phyloP scores from a whole-genome alignment of 345 rosid species.

The Garcia nutans region DNA sequence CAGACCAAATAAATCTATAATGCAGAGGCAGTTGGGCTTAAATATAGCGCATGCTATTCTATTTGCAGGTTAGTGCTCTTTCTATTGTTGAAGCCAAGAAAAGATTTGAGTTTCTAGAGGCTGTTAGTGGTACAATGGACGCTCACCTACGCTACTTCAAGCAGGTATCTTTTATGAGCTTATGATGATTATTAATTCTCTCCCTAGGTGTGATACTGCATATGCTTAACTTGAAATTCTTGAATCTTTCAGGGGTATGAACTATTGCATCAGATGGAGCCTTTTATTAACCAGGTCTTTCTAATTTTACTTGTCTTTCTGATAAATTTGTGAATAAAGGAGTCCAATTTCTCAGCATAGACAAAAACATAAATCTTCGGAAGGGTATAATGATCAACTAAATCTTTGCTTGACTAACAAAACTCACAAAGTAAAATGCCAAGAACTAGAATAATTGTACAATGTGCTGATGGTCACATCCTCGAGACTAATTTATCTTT shows the following conservation, averaged over 20 bases:
- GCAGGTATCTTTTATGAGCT: conserved; percentile 43
- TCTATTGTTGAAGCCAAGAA: conserved; percentile 66
- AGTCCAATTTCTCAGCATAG: not conserved
- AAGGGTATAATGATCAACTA: not conserved
- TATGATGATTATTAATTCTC: conserved; percentile 8
- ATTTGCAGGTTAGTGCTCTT: conserved; percentile 58
- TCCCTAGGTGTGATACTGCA: not conserved
- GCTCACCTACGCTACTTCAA: conserved; percentile 73
- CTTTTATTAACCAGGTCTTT: conserved; percentile 72
- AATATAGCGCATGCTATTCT: conserved; percentile 17
- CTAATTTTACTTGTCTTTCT: conserved; percentile 9
- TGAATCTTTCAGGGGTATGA: conserved; percentile 62
- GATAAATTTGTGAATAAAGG: not conserved
- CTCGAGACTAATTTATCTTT: not conserved
- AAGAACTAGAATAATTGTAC: not conserved
- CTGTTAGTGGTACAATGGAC: conserved; percentile 69
- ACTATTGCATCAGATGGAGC: conserved; percentile 73
- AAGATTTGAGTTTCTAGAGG: conserved; percentile 67
- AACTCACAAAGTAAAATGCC: not conserved
- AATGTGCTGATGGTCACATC: not conserved
- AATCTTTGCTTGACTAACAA: not conserved
- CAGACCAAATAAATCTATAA: not conserved
- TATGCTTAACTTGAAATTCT: conserved; percentile 6
- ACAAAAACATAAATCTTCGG: not conserved
- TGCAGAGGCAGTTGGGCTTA: not conserved